Percentiles rank a stretch among this genome's conserved stretches.
phyloP scores from a whole-genome alignment of 1,284 basidiomycete species.

The Butyriboletus appendiculatus region DNA sequence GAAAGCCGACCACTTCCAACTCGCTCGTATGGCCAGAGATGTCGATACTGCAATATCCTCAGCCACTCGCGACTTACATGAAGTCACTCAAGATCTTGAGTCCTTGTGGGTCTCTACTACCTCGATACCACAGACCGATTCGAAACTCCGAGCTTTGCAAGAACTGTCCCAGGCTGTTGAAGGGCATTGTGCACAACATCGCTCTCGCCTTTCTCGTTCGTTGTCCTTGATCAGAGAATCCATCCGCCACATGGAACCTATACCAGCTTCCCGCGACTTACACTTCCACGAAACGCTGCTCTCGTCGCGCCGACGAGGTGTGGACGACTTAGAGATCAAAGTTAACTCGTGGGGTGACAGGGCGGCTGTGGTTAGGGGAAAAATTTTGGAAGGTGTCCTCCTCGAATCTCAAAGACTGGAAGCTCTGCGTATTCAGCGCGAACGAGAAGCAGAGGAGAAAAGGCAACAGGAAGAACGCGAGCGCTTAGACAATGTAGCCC shows the following conservation, averaged over 20 bases:
- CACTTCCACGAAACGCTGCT: constrained; percentile 47
- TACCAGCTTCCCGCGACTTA: constrained; percentile 42
- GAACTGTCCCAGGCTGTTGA: constrained; percentile 41
- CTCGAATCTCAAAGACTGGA: constrained; percentile 39
- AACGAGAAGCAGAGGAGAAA: constrained; percentile 33
- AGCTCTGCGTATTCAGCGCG: constrained; percentile 18
- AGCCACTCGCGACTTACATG: constrained; percentile 40
- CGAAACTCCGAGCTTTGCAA: constrained; percentile 37
- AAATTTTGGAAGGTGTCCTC: constrained; percentile 39
- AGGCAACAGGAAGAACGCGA: constrained; percentile 34
- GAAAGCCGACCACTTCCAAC: constrained; percentile 47
- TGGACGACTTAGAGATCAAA: constrained; percentile 52
- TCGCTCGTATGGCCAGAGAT: constrained; percentile 54
- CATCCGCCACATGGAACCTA: constrained; percentile 51
- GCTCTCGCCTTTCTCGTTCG: constrained; percentile 45
- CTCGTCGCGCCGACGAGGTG: constrained; percentile 44
- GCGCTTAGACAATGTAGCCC: constrained; percentile 29
- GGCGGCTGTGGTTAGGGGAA: constrained; percentile 39
- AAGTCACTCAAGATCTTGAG: constrained; percentile 41
- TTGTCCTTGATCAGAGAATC: constrained; percentile 53
- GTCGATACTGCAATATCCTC: constrained; percentile 48
- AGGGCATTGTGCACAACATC: constrained; percentile 35
- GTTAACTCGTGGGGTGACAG: constrained; percentile 51
- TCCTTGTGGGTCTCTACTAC: constrained; percentile 36
- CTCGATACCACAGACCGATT: constrained; percentile 24